Evolutionary conservation across 2,329 filamentous ascomycete species (phyloP).

Genomic region (Helotiales sp.): DNA sequence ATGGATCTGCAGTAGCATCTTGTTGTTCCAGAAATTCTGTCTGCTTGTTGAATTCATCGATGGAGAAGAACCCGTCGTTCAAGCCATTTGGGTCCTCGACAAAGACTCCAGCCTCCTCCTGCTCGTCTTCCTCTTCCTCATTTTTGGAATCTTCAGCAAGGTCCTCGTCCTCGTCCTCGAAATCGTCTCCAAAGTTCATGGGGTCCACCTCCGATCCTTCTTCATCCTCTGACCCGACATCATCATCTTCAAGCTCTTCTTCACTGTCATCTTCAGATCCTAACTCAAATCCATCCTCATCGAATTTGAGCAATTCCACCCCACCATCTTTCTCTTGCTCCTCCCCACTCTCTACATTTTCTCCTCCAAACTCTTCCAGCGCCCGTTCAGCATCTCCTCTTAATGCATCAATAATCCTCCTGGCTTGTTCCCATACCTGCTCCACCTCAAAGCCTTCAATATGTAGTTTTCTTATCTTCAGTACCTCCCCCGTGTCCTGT

Average conservation of each 20-base stretch:
- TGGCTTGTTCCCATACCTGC: constrained; percentile 94
- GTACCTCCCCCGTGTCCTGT: constrained; percentile 46
- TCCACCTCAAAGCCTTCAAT: constrained; percentile 82
- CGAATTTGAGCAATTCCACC: constrained; percentile 38
- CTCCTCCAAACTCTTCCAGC: constrained; percentile 38
- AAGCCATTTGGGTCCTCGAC: constrained; percentile 77
- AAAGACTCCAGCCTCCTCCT: constrained; percentile 54
- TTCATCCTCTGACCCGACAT: constrained; percentile 31
- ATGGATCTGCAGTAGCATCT: constrained; percentile 74
- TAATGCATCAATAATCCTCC: constrained; percentile 73
- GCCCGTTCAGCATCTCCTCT: constrained; percentile 52
- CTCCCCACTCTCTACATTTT: constrained; percentile 26
- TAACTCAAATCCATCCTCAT: constrained; percentile 42
- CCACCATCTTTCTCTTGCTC: constrained; percentile 36
- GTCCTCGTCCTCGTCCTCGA: constrained; percentile 36
- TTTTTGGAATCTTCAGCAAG: constrained; percentile 24
- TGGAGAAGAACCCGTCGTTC: constrained; percentile 97
- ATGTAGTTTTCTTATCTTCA: constrained; percentile 82
- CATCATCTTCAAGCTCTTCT: constrained; percentile 25
- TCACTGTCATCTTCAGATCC: constrained; percentile 34
- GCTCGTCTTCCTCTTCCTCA: constrained; percentile 50
- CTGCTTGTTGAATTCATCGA: constrained; percentile 95
- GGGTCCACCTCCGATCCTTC: constrained; percentile 35
- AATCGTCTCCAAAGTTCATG: constrained; percentile 39
- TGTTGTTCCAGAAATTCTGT: constrained; percentile 87